phyloP scores from a whole-genome alignment of 1,284 basidiomycete genomes.

The Tilletia horrida region DNA sequence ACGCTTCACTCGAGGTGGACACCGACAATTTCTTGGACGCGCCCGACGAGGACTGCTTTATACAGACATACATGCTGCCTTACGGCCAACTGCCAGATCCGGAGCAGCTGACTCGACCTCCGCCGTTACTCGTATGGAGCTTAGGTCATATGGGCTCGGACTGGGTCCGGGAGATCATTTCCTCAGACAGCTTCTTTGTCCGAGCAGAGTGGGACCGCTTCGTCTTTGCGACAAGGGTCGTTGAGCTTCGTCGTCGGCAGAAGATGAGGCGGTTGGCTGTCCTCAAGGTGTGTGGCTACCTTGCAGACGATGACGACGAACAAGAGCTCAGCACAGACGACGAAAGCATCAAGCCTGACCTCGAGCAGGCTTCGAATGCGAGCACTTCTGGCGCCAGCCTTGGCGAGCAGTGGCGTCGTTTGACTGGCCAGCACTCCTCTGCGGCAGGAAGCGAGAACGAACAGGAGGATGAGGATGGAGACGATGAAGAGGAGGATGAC shows the following conservation, averaged over 20 bases:
- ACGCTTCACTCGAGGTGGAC: not conserved
- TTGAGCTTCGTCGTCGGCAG: constrained; percentile 67
- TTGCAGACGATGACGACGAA: constrained; percentile 2
- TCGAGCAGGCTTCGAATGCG: not conserved
- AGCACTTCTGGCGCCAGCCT: constrained; percentile 8
- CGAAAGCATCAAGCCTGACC: not conserved
- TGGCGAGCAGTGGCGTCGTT: constrained; percentile 3
- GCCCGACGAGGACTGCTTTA: constrained; percentile 33
- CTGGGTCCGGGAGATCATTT: constrained; percentile 73
- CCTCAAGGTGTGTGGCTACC: constrained; percentile 4
- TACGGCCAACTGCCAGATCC: constrained; percentile 34
- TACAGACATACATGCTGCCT: constrained; percentile 34
- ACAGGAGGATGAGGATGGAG: not conserved
- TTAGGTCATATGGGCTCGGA: constrained; percentile 60
- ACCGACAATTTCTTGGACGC: not conserved
- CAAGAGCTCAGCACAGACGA: not conserved
- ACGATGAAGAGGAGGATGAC: constrained; percentile 11
- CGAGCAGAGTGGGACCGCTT: constrained; percentile 76
- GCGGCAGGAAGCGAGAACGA: not conserved
- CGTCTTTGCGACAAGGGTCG: constrained; percentile 69
- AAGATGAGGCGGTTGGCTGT: constrained; percentile 34
- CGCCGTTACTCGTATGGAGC: constrained; percentile 61
- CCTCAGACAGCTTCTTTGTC: constrained; percentile 77
- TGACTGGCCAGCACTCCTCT: not conserved
- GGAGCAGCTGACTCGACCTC: constrained; percentile 29